phyloP scores from a whole-genome alignment of 75 land plant species.

The Selaginella moellendorffii region DNA sequence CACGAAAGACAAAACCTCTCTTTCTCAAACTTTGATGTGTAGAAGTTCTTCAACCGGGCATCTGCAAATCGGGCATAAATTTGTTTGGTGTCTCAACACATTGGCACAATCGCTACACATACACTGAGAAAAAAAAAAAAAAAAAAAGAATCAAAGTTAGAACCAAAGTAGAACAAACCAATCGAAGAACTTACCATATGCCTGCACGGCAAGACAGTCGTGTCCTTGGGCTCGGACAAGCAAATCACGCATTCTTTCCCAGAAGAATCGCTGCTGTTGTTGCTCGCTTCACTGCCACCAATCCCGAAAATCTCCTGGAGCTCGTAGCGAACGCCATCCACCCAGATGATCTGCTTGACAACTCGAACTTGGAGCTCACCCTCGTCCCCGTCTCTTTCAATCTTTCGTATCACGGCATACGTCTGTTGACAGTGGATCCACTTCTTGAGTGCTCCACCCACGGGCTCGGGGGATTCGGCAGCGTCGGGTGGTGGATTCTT shows the following conservation, averaged over 20 bases:
- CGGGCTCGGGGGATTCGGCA: background rate
- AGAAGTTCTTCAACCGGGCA: conserved; percentile 1
- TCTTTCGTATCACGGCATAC: background rate
- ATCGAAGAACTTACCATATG: conserved; percentile 3
- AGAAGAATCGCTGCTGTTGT: background rate
- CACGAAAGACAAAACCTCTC: too few relatives aligned
- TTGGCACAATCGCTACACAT: conserved; percentile 9
- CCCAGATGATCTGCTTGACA: conserved; percentile 2
- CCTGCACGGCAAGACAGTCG: conserved; percentile 7
- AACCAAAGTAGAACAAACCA: background rate
- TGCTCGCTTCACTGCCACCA: background rate
- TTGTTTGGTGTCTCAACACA: conserved; percentile 6
- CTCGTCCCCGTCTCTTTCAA: background rate
- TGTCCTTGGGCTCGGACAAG: conserved; percentile 6
- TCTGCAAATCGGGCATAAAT: conserved; percentile 3
- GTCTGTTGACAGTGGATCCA: conserved; percentile 2
- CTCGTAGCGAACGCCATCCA: conserved; percentile 6
- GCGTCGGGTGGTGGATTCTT: background rate
- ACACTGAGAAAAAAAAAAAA: background rate
- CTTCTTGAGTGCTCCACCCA: background rate
- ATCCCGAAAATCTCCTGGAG: conserved; percentile 6
- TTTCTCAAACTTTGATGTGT: conserved; percentile 2
- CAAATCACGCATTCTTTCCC: conserved; percentile 6
- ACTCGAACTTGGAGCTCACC: too few relatives aligned
- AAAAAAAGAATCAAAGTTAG: background rate